phyloP scores from a whole-genome alignment of 2,329 filamentous ascomycete species.

The Calonectria montana region DNA sequence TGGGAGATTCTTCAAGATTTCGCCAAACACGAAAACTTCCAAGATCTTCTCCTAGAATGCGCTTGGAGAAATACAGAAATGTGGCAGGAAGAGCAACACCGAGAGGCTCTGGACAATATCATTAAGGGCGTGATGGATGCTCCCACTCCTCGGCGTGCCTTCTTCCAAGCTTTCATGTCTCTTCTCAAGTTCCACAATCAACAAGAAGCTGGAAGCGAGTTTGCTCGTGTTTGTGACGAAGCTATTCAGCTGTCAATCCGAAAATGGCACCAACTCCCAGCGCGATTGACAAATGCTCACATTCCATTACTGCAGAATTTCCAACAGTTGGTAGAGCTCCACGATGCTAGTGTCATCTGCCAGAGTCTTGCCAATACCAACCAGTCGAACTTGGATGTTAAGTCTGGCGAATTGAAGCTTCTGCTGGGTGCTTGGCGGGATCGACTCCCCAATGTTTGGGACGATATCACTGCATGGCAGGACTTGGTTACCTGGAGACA shows the following conservation, averaged over 20 bases:
- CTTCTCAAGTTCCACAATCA: slow-evolving; percentile 94
- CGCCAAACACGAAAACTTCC: slow-evolving; percentile 98
- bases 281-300: slow-evolving; percentile 92
- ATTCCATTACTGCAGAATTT: slow-evolving; percentile 97
- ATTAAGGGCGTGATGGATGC: slow-evolving; percentile 99
- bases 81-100: slow-evolving; percentile 88
- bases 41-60: slow-evolving; percentile 93
- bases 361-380: slow-evolving; percentile 89
- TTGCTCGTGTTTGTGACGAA: slow-evolving; percentile 92
- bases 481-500: slow-evolving; percentile 99
- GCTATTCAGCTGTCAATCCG: slow-evolving; percentile 96
- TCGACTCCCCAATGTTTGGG: slow-evolving; percentile 96
- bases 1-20: slow-evolving; percentile 99
- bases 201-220: slow-evolving; percentile 81
- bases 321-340: slow-evolving; percentile 95
- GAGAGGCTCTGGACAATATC: slow-evolving; percentile 89
- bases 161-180: slow-evolving; percentile 99
- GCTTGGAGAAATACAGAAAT: slow-evolving; percentile 96
- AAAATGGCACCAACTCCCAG: slow-evolving; percentile 99
- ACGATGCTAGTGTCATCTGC: slow-evolving; percentile 97
- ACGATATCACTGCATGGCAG: slow-evolving; percentile 99
- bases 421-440: slow-evolving; percentile 96
- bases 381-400: slow-evolving; percentile 86
- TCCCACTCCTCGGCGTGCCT: slow-evolving; percentile 90
- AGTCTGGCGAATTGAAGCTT: slow-evolving; percentile 95